phyloP scores from a whole-genome alignment of 495 filamentous ascomycete genomes.

The Paragyromitra xinjiangensis region DNA sequence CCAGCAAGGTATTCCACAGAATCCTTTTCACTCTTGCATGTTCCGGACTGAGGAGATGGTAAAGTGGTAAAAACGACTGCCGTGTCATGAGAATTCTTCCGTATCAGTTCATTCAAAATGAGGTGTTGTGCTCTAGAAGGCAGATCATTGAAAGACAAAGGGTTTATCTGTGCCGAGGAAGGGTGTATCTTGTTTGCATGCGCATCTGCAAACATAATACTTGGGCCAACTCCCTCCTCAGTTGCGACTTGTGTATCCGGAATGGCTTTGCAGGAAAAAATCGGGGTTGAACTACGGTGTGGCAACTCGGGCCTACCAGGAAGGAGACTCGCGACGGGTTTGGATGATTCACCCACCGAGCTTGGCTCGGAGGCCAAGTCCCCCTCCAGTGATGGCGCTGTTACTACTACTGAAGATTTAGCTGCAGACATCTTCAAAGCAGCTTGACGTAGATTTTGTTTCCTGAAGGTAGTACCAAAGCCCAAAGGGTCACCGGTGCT shows the following conservation, averaged over 20 bases:
- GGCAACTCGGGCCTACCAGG: conserved; percentile 61
- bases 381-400: conserved; percentile 4
- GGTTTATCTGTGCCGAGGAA: conserved; percentile 38
- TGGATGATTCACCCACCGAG: conserved; percentile 23
- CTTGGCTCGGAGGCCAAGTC: not conserved
- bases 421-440: conserved; percentile 31
- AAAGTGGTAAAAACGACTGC: conserved; percentile 85
- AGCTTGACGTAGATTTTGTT: conserved; percentile 45
- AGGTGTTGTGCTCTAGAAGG: conserved; percentile 83
- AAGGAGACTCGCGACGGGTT: not conserved
- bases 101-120: conserved; percentile 85
- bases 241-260: conserved; percentile 74
- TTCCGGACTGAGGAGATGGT: conserved; percentile 79
- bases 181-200: conserved; percentile 48
- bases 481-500: conserved; percentile 54
- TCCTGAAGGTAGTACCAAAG: conserved; percentile 54
- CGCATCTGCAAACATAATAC: conserved; percentile 79
- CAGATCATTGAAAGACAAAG: conserved; percentile 75
- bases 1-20: conserved; percentile 77
- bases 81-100: conserved; percentile 72
- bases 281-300: conserved; percentile 65
- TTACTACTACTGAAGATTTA: conserved; percentile 15
- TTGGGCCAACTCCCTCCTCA: conserved; percentile 71
- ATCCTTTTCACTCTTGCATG: conserved; percentile 71
- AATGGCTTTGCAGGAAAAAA: conserved; percentile 77